Evolutionary conservation across 2,329 filamentous ascomycete species (phyloP).

Genomic region (Pseudogymnoascus sp.): DNA sequence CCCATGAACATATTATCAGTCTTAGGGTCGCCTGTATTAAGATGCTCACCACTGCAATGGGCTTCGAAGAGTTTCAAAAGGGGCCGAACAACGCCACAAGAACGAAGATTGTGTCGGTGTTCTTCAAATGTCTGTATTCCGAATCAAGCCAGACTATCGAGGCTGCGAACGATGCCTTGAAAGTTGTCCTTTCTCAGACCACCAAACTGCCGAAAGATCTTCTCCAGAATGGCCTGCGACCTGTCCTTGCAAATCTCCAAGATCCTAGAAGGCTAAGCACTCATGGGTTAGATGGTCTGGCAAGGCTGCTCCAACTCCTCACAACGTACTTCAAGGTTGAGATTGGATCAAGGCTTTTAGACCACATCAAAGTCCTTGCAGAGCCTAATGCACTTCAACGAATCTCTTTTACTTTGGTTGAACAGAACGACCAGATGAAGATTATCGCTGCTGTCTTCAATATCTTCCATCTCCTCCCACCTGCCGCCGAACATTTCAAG

Average conservation of each 20-base stretch:
- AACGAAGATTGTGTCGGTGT: slow-evolving; percentile 78
- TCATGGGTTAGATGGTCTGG: slow-evolving; percentile 83
- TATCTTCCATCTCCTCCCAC: slow-evolving; percentile 91
- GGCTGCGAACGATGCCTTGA: slow-evolving; percentile 84
- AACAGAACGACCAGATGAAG: slow-evolving; percentile 88
- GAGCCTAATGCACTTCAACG: slow-evolving; percentile 75
- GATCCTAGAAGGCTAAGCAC: slow-evolving; percentile 86
- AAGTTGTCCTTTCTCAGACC: slow-evolving; percentile 78
- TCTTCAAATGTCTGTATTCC: slow-evolving; percentile 96
- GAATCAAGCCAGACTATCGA: slow-evolving; percentile 88
- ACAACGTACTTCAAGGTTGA: slow-evolving; percentile 99
- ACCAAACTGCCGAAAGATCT: slow-evolving; percentile 93
- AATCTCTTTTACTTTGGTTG: slow-evolving; percentile 88
- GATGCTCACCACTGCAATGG: slow-evolving; percentile 86
- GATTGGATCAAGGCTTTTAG: slow-evolving; percentile 85
- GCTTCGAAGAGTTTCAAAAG: slow-evolving; percentile 83
- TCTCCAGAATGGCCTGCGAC: slow-evolving; percentile 84
- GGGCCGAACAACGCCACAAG: slow-evolving; percentile 60
- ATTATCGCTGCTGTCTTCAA: slow-evolving; percentile 92
- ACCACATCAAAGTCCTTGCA: slow-evolving; percentile 87
- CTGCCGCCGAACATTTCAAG: slow-evolving; percentile 85
- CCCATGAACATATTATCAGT: slow-evolving; percentile 89
- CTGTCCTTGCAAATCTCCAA: slow-evolving; percentile 93
- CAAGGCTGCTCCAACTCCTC: slow-evolving; percentile 78
- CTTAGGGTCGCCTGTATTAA: slow-evolving; percentile 89